Conservation (phyloP, 2,329 filamentous ascomycete genomes). For the Albifimbria verrucaria region DNA sequence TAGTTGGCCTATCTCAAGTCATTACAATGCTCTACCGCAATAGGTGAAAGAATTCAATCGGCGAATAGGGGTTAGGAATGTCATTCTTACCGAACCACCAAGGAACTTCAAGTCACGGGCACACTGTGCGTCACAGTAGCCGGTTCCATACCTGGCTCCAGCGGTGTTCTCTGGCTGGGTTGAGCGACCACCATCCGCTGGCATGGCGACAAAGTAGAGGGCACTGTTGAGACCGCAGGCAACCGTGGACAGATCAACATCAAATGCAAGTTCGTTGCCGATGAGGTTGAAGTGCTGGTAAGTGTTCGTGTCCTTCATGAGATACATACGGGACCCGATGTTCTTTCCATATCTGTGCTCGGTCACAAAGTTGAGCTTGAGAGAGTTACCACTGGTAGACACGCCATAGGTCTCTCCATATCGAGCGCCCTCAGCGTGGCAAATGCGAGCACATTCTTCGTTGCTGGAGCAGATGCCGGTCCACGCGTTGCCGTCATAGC, state of each 20-base stretch:
- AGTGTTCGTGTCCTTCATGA: slow-evolving; percentile 14
- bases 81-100: slow-evolving; percentile 37
- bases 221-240: slow-evolving; percentile 65
- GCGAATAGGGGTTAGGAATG: not conserved
- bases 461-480: slow-evolving; percentile 33
- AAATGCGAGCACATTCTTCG: slow-evolving; percentile 39
- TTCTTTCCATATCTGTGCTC: slow-evolving; percentile 40
- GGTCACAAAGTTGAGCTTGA: slow-evolving; percentile 50
- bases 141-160: slow-evolving; percentile 57
- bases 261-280: slow-evolving; percentile 61
- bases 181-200: slow-evolving; percentile 54
- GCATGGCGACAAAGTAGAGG: slow-evolving; percentile 53
- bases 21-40: slow-evolving; percentile 27
- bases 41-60: not conserved
- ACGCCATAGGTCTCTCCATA: slow-evolving; percentile 46
- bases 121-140: slow-evolving; percentile 61
- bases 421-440: slow-evolving; percentile 44
- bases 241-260: slow-evolving; percentile 60
- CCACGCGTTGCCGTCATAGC: slow-evolving; percentile 44
- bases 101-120: slow-evolving; percentile 40
- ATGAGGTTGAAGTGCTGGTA: slow-evolving; percentile 59
- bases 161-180: slow-evolving; percentile 42
- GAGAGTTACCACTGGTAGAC: slow-evolving; percentile 38
- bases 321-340: slow-evolving; percentile 44
- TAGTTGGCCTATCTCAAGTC: slow-evolving; percentile 15